Evolutionary conservation across 371 early-diverging fungal genomes (phyloP), one percentile per base, ranked within the genome.

Genomic region (Syncephalis fuscata): DNA sequence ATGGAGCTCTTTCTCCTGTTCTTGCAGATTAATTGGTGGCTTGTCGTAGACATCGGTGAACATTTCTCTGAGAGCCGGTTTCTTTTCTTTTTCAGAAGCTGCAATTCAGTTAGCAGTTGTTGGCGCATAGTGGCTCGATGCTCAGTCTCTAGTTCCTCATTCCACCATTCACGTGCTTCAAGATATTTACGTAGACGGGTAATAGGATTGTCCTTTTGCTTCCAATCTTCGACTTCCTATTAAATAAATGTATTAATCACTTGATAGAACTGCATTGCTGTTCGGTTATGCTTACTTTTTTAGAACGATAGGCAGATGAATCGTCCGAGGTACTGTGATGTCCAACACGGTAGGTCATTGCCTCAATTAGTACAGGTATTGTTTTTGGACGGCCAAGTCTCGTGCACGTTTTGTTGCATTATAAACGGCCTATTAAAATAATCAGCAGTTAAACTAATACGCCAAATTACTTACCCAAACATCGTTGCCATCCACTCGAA

Each of bases 301-400:
- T 84, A 39, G 82, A 71, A 20, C 90, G 68, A 63, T 97, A 97
- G 36, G 93, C 92, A 1, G 89, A 82, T 3, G 93, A 92, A 61
- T 97, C 96, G 62, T 97, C 98, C 0, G 94, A 94, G 1, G 98
- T 97, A 55, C 82, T 82, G 70, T 97, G 98, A 61, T 97, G 96
- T 2, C 92, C 84, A 44, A 96, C 76, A 32, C 92, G 89, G 62
- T 97, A 97, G 9, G 96, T 91, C 83, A 94, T 81, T 22, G 95
- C 91, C 62, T 97, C 98, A 46, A 97, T 86, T 44, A 97, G 64
- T 0, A 96, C 88, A 0, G 98, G 98, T 57, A 73, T 74, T 63
- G 76, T 67, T 50, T 89, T 70, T 20, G 73, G 74, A 20, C 88
- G 67, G 0, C 88, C 90, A 22, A 82, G 74, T 36, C 74, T 50